phyloP scores from a whole-genome alignment of 2,329 filamentous ascomycete genomes.

The Aspergillus cejpii region DNA sequence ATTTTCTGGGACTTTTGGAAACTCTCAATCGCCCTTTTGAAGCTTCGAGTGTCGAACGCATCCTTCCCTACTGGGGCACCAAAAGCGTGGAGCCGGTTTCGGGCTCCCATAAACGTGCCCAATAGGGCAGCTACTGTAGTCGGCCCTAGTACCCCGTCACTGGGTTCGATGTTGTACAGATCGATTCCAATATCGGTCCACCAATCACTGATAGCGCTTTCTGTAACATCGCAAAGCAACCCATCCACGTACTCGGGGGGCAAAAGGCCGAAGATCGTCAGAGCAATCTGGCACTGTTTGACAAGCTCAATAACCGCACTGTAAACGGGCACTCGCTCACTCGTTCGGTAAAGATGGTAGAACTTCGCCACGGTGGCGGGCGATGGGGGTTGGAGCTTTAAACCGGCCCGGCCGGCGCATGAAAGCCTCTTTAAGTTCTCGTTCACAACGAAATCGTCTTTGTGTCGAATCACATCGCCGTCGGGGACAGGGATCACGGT shows the following conservation, averaged over 20 bases:
- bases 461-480: conserved; percentile 73
- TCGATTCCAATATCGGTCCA: conserved; percentile 91
- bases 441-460: conserved; percentile 84
- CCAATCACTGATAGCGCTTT: conserved; percentile 86
- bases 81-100: conserved; percentile 79
- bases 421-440: conserved; percentile 87
- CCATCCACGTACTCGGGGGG: conserved; percentile 88
- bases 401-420: conserved; percentile 80
- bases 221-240: conserved; percentile 85
- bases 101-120: conserved; percentile 79
- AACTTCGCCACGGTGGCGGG: conserved; percentile 85
- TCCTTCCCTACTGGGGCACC: conserved; percentile 84
- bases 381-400: conserved; percentile 71
- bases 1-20: conserved; percentile 89
- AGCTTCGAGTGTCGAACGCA: conserved; percentile 74
- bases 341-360: conserved; percentile 79
- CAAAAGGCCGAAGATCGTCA: conserved; percentile 81
- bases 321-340: conserved; percentile 70
- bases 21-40: conserved; percentile 74
- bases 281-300: conserved; percentile 80
- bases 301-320: conserved; percentile 80
- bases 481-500: conserved; percentile 87
- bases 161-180: conserved; percentile 85
- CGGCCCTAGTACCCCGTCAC: conserved; percentile 85
- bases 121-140: conserved; percentile 84